Percentiles rank a stretch among this genome's conserved stretches.
These are phyloP conservation scores for Fibroporia radiculosa DNA, from an alignment of 768 basidiomycete species.

Conservation along the genomic window DNA sequence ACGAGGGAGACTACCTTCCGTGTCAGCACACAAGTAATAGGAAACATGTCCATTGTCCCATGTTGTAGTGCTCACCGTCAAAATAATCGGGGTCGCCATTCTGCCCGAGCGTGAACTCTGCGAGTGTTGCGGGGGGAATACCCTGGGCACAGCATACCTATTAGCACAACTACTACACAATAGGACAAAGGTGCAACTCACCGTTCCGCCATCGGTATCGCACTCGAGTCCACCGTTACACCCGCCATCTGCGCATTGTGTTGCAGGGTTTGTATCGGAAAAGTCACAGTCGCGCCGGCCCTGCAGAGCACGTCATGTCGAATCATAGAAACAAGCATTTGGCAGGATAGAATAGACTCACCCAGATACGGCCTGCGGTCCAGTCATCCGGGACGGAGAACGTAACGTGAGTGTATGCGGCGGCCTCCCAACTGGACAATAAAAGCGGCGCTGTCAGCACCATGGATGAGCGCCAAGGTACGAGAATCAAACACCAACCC, in stretches of 20 bases:
- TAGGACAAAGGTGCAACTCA: slow-evolving; percentile 7
- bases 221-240: slow-evolving; percentile 34
- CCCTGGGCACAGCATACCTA: slow-evolving; percentile 12
- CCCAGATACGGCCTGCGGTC: slow-evolving; percentile 33
- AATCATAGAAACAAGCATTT: neutral
- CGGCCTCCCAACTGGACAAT: slow-evolving; percentile 21
- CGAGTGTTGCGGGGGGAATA: slow-evolving; percentile 28
- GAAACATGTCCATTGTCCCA: neutral
- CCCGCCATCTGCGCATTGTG: slow-evolving; percentile 30
- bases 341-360: slow-evolving; percentile 2
- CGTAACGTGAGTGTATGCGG: slow-evolving; percentile 18
- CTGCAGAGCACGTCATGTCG: too few relatives aligned
- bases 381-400: slow-evolving; percentile 33
- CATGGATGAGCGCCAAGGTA: neutral
- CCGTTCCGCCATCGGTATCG: slow-evolving; percentile 29
- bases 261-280: slow-evolving; percentile 24
- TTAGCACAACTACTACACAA: neutral
- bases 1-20: slow-evolving; percentile 22
- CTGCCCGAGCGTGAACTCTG: slow-evolving; percentile 28
- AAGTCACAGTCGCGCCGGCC: slow-evolving; percentile 34
- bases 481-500: slow-evolving; percentile 2
- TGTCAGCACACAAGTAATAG: neutral
- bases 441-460: neutral
- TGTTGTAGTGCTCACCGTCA: slow-evolving; percentile 17
- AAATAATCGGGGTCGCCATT: slow-evolving; percentile 23